phyloP scores from a whole-genome alignment of 768 basidiomycete species.

The Daedalea quercina region DNA sequence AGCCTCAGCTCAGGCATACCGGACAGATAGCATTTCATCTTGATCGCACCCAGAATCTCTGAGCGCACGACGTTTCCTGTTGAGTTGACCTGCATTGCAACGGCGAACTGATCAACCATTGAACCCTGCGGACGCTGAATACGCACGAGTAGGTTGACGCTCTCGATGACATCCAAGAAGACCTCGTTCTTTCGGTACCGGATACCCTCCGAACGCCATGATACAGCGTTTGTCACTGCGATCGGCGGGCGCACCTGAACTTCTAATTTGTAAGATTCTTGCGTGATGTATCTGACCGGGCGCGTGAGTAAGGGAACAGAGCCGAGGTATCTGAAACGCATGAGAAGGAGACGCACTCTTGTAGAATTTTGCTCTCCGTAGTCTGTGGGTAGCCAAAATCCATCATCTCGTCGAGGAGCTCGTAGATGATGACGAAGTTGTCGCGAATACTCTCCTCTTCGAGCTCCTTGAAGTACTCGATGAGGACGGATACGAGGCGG shows the following conservation, averaged over 20 bases:
- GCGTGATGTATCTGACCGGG: constrained; percentile 80
- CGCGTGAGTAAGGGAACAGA: neutral
- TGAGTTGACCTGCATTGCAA: constrained; percentile 71
- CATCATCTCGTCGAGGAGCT: constrained; percentile 99
- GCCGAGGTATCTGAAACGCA: neutral
- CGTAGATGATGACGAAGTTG: constrained; percentile 99
- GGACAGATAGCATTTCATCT: constrained; percentile 99
- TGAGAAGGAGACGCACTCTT: constrained; percentile 61
- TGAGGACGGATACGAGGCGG: constrained; percentile 83
- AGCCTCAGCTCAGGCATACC: constrained; percentile 98
- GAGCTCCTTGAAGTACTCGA: constrained; percentile 99
- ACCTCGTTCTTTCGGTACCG: constrained; percentile 98
- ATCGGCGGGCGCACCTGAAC: constrained; percentile 88
- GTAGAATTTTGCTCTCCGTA: constrained; percentile 97
- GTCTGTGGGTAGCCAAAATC: constrained; percentile 99
- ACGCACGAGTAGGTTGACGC: constrained; percentile 87
- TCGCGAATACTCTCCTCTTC: constrained; percentile 99
- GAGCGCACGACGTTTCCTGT: constrained; percentile 95
- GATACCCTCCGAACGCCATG: constrained; percentile 97
- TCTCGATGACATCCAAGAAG: constrained; percentile 97
- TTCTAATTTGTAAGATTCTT: constrained; percentile 96
- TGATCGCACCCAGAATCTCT: constrained; percentile 96
- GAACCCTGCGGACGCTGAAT: neutral
- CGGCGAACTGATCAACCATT: neutral
- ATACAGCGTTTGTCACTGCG: constrained; percentile 97